Conservation (phyloP, 83 land plant species). For the Picea abies region DNA sequence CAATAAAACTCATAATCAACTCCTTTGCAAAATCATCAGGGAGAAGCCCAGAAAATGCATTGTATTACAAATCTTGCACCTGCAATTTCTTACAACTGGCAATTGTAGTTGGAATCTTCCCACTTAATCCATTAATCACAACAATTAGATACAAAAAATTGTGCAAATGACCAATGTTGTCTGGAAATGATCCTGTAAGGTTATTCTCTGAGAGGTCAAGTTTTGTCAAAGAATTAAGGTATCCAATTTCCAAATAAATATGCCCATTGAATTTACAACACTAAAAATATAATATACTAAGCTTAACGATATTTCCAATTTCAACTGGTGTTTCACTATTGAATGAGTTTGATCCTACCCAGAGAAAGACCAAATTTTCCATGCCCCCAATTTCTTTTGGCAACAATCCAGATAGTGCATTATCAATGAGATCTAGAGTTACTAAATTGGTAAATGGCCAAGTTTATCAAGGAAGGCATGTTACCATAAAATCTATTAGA, state of each 20-base stretch:
- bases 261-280: conserved; percentile 35
- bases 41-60: no score
- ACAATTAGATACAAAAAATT: conserved; percentile 35
- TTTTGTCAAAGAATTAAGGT: conserved; percentile 23
- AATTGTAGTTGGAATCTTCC: conserved; percentile 28
- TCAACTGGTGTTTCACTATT: conserved; percentile 28
- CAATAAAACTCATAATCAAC: no score
- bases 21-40: no score
- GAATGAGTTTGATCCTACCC: conserved; percentile 28
- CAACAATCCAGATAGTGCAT: conserved; percentile 31
- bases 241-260: conserved; percentile 32
- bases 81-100: conserved; percentile 39
- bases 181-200: conserved; percentile 43
- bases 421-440: conserved; percentile 38
- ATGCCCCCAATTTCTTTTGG: conserved; percentile 18
- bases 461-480: conserved; percentile 42
- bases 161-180: conserved; percentile 31
- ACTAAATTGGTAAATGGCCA: conserved; percentile 25
- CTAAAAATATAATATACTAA: conserved; percentile 24
- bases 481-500: conserved; percentile 31
- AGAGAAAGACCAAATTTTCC: conserved; percentile 15
- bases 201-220: conserved; percentile 45
- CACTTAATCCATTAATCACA: conserved; percentile 37
- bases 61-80: conserved; percentile 27
- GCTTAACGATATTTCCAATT: conserved; percentile 39